Conservation (phyloP, 2,329 filamentous ascomycete species). For the Tetracladium maxilliforme region DNA sequence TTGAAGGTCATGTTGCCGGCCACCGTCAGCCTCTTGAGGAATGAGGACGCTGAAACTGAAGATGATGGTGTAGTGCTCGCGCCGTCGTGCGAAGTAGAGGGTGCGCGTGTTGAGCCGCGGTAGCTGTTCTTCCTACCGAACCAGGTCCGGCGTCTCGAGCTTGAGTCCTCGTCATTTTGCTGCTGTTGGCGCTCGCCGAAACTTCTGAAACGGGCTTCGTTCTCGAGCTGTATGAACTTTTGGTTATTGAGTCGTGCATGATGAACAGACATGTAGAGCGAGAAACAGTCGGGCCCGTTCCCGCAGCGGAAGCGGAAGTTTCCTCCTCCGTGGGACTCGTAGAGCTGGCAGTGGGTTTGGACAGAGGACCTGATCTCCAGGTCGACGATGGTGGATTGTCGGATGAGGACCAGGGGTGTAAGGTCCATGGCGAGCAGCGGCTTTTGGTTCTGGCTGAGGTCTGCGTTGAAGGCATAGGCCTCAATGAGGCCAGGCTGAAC, state of each 20-base stretch:
- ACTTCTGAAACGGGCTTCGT: conserved; percentile 56
- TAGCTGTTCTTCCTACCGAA: conserved; percentile 50
- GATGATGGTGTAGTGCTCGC: conserved; percentile 63
- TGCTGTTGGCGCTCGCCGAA: conserved; percentile 38
- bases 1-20: conserved; percentile 65
- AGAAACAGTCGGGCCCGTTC: conserved; percentile 62
- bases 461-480: conserved; percentile 28
- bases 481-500: conserved; percentile 45
- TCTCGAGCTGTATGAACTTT: conserved; percentile 59
- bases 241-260: conserved; percentile 82
- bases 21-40: conserved; percentile 63
- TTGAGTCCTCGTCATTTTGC: conserved; percentile 23
- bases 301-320: conserved; percentile 85
- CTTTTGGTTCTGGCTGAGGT: conserved; percentile 14
- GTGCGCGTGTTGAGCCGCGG: conserved; percentile 45
- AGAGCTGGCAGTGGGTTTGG: conserved; percentile 55
- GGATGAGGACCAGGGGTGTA: conserved; percentile 78
- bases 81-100: conserved; percentile 52
- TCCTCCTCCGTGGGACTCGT: conserved; percentile 44
- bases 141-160: conserved; percentile 35
- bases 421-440: conserved; percentile 63
- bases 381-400: conserved; percentile 83
- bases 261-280: conserved; percentile 77
- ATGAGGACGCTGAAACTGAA: conserved; percentile 60
- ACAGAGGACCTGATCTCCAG: conserved; percentile 87